Conservation (phyloP, 495 filamentous ascomycete genomes). For the Xylaria intraflava region DNA sequence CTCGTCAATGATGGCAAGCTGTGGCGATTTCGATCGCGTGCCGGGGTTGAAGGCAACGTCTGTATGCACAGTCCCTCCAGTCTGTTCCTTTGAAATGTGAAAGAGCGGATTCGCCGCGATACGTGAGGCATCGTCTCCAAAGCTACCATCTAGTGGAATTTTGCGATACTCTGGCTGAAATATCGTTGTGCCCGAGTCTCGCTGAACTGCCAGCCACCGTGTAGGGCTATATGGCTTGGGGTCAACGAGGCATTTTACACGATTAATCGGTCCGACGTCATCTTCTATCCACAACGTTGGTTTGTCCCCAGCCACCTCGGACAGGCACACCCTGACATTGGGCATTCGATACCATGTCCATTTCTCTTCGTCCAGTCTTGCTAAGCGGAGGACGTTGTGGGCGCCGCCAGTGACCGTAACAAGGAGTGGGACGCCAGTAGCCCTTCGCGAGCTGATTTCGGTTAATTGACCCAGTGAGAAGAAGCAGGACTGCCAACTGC, state of each 20-base stretch:
- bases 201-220: constrained; percentile 59
- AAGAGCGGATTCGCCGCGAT: constrained; percentile 58
- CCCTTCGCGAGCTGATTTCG: constrained; percentile 20
- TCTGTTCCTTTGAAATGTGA: constrained; percentile 45
- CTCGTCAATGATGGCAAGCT: constrained; percentile 68
- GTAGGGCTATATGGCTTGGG: constrained; percentile 38
- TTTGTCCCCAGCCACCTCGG: constrained; percentile 30
- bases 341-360: constrained; percentile 42
- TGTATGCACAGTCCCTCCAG: constrained; percentile 54
- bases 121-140: constrained; percentile 33
- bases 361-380: constrained; percentile 33
- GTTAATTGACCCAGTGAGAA: constrained; percentile 34
- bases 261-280: constrained; percentile 51
- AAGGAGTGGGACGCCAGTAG: constrained; percentile 29
- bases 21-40: constrained; percentile 45
- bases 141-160: constrained; percentile 14
- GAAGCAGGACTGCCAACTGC: constrained; percentile 16
- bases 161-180: constrained; percentile 49
- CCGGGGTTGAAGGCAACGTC: constrained; percentile 78
- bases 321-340: constrained; percentile 31
- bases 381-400: constrained; percentile 46
- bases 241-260: constrained; percentile 58
- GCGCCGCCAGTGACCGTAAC: constrained; percentile 45
- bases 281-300: constrained; percentile 49
- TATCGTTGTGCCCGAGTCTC: constrained; percentile 48